These are phyloP conservation scores for Malassezia psittaci DNA, from an alignment of 1,284 basidiomycete species.

Conservation along the genomic window DNA sequence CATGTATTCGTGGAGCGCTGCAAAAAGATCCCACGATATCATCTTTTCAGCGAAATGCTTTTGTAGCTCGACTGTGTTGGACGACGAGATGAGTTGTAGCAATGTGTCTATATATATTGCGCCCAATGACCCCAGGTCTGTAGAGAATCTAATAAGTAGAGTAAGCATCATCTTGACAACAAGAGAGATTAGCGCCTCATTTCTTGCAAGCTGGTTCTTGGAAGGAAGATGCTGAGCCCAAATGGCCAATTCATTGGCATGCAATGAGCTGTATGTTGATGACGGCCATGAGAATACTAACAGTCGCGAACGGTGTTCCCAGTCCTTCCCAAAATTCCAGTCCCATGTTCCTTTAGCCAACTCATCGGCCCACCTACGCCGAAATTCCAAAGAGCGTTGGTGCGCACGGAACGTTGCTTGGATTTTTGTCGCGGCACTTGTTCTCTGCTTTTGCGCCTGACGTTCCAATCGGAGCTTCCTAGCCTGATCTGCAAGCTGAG, in stretches of 20 bases:
- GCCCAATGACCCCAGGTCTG: not conserved
- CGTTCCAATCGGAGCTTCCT: constrained; percentile 6
- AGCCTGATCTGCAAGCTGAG: constrained; percentile 7
- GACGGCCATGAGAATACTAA: not conserved
- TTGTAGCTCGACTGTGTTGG: not conserved
- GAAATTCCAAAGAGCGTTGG: not conserved
- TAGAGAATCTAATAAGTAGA: not conserved
- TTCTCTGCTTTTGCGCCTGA: not conserved
- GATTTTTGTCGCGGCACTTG: constrained; percentile 8
- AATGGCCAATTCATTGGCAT: not conserved
- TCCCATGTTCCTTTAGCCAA: not conserved
- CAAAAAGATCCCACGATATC: constrained; percentile 18
- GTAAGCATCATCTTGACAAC: not conserved
- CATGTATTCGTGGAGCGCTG: constrained; percentile 19
- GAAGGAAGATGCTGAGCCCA: not conserved
- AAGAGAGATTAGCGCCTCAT: not conserved
- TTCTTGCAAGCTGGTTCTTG: too few species aligned
- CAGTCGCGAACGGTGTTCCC: constrained; percentile 6
- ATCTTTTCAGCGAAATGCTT: not conserved
- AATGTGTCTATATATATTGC: not conserved
- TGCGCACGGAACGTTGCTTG: constrained; percentile 12
- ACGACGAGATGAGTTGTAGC: not conserved
- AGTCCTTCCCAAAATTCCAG: not conserved
- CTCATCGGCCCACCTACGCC: not conserved
- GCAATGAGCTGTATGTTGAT: not conserved